A percentile compares a stretch with the other conserved stretches of the same genome.
phyloP scores from a whole-genome alignment of 805 yeast species.

The Saturnispora quitensis region DNA sequence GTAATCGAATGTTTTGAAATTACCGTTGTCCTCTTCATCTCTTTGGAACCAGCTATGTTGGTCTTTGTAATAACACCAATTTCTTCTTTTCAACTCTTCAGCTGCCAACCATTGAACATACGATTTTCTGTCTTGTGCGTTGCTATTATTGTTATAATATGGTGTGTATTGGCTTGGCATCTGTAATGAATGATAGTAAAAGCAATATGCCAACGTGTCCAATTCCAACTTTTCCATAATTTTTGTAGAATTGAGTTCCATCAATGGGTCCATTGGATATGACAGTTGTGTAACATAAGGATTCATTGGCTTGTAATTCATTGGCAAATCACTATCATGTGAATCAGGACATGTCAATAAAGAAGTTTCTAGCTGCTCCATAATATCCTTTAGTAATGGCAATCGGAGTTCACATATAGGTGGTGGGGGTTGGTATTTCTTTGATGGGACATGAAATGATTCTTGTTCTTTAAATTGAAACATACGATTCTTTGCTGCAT shows the following conservation, averaged over 20 bases:
- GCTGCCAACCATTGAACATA: conserved; percentile 26
- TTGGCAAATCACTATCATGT: conserved; percentile 77
- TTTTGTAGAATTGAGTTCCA: conserved; percentile 51
- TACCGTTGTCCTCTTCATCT: conserved; percentile 16
- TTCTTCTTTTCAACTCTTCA: conserved; percentile 17
- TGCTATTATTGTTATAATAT: conserved; percentile 19
- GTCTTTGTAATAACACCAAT: conserved; percentile 14
- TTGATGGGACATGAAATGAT: conserved; percentile 6
- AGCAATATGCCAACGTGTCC: conserved; percentile 86
- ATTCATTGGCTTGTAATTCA: conserved; percentile 58
- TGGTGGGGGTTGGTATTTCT: conserved; percentile 4
- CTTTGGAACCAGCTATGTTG: conserved; percentile 14
- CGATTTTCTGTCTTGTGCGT: conserved; percentile 28
- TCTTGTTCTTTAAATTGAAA: conserved; percentile 11
- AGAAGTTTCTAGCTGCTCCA: conserved; percentile 63
- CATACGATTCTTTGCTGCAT: conserved; percentile 26
- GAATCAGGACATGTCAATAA: conserved; percentile 89
- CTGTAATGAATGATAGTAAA: conserved; percentile 53
- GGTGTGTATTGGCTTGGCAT: conserved; percentile 1
- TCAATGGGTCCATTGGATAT: conserved; percentile 81
- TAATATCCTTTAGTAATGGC: conserved; percentile 43
- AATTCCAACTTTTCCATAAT: conserved; percentile 65
- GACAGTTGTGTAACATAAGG: conserved; percentile 86
- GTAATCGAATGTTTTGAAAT: conserved; percentile 26
- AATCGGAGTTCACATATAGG: conserved; percentile 36